phyloP scores from a whole-genome alignment of 176 grass and related monocot species.

The Guadua angustifolia region DNA sequence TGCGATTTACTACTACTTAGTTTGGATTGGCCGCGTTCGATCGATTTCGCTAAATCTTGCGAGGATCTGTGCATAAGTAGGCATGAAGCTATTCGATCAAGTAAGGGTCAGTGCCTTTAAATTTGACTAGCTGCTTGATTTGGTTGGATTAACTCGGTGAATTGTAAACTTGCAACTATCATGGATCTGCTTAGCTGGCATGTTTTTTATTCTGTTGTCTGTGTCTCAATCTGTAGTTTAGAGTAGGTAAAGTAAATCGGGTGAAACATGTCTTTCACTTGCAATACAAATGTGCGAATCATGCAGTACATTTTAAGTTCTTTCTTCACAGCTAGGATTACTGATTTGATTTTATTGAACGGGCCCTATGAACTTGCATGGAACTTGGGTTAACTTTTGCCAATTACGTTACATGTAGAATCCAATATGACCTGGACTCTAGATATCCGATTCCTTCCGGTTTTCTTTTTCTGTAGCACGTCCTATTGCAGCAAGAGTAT shows the following conservation, averaged over 20 bases:
- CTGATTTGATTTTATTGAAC: background rate
- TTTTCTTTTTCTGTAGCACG: background rate
- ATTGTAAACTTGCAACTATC: background rate
- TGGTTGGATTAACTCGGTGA: background rate
- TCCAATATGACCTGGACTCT: background rate
- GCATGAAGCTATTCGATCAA: background rate
- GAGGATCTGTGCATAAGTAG: conserved; percentile 6
- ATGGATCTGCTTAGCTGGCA: background rate
- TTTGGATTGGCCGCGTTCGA: background rate
- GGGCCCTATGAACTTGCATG: background rate
- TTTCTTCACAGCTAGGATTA: background rate
- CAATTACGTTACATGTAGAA: background rate
- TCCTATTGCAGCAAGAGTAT: background rate
- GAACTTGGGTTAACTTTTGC: background rate
- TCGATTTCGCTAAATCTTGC: background rate
- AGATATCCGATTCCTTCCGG: background rate
- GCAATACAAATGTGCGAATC: background rate
- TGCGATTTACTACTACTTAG: background rate
- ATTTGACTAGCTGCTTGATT: background rate
- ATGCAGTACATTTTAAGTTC: background rate
- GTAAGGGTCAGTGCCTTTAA: background rate
- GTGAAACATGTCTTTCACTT: background rate
- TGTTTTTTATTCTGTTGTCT: background rate
- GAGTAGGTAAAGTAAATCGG: background rate
- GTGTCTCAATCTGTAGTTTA: background rate